Evolutionary conservation across 2,329 filamentous ascomycete genomes (phyloP).

Genomic region (Mycosphaerella arachidis): DNA sequence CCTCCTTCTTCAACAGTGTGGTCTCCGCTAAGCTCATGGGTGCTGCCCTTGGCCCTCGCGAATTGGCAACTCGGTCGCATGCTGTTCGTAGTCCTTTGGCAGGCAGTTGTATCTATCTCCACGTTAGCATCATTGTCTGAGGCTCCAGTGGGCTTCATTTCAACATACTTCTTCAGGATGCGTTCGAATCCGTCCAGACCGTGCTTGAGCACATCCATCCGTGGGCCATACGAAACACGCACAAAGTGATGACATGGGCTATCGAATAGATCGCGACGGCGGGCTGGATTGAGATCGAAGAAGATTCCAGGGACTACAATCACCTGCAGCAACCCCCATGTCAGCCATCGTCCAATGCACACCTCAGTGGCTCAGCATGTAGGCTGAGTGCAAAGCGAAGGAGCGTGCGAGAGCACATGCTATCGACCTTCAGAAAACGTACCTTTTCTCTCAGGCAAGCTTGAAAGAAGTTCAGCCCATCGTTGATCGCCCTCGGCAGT

Average conservation of each 20-base stretch:
- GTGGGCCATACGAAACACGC: constrained; percentile 76
- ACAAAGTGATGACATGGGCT: constrained; percentile 90
- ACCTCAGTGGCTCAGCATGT: no score
- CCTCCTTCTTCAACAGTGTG: not conserved
- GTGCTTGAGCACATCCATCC: constrained; percentile 70
- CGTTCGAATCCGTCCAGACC: constrained; percentile 82
- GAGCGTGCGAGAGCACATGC: no score
- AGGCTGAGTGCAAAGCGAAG: no score
- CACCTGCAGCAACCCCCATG: constrained; percentile 45
- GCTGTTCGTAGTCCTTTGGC: not conserved
- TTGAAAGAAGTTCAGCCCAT: constrained; percentile 95
- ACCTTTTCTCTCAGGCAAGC: constrained; percentile 82
- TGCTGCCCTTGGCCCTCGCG: not conserved
- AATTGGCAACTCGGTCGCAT: not conserved
- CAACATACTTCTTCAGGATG: constrained; percentile 63
- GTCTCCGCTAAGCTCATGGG: not conserved
- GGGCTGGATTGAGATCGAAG: constrained; percentile 90
- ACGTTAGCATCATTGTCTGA: not conserved
- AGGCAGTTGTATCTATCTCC: not conserved
- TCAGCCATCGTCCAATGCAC: not conserved
- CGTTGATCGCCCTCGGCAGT: constrained; percentile 75
- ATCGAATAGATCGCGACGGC: constrained; percentile 87
- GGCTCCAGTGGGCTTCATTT: not conserved
- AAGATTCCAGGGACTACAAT: constrained; percentile 97
- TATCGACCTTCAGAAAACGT: not conserved